Percentiles rank a stretch among this genome's conserved stretches.
Conservation (phyloP, 768 basidiomycete species). For the Suillus cothurnatus region DNA sequence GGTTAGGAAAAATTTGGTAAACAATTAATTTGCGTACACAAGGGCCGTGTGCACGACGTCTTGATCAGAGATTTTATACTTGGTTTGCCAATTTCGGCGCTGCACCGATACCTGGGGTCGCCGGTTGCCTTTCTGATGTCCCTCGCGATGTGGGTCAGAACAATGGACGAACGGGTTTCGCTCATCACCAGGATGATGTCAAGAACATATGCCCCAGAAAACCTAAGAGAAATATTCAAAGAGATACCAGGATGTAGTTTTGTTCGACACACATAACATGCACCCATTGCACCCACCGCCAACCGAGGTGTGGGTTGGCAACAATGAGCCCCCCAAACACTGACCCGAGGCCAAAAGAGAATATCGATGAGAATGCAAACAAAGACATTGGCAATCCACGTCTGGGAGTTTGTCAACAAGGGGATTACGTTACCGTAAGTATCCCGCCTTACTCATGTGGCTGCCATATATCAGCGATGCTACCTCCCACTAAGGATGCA, state of each 20-base stretch:
- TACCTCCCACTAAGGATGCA: conserved; percentile 69
- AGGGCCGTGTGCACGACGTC: conserved; percentile 65
- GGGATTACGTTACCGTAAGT: not conserved
- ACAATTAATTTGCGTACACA: conserved; percentile 48
- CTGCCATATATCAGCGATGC: conserved; percentile 68
- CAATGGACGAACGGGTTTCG: conserved; percentile 71
- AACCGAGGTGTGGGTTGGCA: conserved; percentile 52
- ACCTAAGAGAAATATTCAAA: conserved; percentile 35
- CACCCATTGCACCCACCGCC: conserved; percentile 84
- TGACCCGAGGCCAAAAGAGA: conserved; percentile 62
- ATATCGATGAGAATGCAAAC: conserved; percentile 60
- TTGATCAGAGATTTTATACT: conserved; percentile 57
- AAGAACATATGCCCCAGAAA: conserved; percentile 50
- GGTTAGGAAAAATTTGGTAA: not conserved
- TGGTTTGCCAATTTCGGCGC: conserved; percentile 60
- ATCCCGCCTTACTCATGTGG: conserved; percentile 52
- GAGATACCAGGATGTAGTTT: not conserved
- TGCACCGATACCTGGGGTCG: conserved; percentile 58
- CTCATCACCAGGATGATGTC: conserved; percentile 54
- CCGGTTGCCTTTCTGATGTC: conserved; percentile 66
- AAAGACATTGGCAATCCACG: conserved; percentile 67
- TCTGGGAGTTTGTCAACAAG: conserved; percentile 4
- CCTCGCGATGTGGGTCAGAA: conserved; percentile 63
- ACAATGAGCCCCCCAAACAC: conserved; percentile 64
- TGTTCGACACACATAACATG: conserved; percentile 50